Base-by-base conservation (phyloP, 768 basidiomycete species). In the Agrocybe pediades region DNA sequence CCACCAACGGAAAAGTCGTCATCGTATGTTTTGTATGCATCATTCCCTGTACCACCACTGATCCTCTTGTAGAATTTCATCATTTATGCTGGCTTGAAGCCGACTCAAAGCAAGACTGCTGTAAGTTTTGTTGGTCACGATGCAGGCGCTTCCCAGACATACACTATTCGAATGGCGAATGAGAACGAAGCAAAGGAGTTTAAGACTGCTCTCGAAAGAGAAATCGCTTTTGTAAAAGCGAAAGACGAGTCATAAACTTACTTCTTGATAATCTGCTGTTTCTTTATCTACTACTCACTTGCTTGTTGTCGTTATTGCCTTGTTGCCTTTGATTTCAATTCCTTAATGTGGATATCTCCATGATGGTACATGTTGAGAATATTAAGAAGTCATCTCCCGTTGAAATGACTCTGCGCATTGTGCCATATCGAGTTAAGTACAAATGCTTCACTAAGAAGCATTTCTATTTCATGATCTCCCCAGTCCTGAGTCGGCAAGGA, bases 371-470 rank as follows among this genome's bases (percentile, higher is more conserved):
- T n/a, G n/a, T n/a, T n/a, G n/a, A n/a, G n/a, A 40, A 40, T 20
- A 47, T n/a, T 33, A 42, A 46, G 46, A 41, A 2, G 46, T 62
- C 57, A 72, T 66, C 84, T 88, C 57, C 73, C 84, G 40, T 73
- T 80, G 69, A 94, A 88, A 69, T 94, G 92, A 65, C 90, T 92
- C 65, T 92, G 92, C 5, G 92, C 92, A 62, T 94, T 92, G 59
- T 93, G 91, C 92, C 92, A 94, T 71, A 90, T 89, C 24, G 89
- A 92, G 60, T 87, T 92, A 62, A 93, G 85, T 19, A 98, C 90
- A 66, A 96, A 99, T 1, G 97, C 96, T 72, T 98, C 92, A 63
- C 90, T 92, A 42, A 99, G 84, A 27, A 99, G 83, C 74, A 98
- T 82, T 66, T 98, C 94, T 42, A 98, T 88, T 65, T 98, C 94